Percentiles rank a stretch among this genome's conserved stretches.
Evolutionary conservation across 805 yeast species (phyloP).

Genomic region (Metschnikowia koreensis): DNA sequence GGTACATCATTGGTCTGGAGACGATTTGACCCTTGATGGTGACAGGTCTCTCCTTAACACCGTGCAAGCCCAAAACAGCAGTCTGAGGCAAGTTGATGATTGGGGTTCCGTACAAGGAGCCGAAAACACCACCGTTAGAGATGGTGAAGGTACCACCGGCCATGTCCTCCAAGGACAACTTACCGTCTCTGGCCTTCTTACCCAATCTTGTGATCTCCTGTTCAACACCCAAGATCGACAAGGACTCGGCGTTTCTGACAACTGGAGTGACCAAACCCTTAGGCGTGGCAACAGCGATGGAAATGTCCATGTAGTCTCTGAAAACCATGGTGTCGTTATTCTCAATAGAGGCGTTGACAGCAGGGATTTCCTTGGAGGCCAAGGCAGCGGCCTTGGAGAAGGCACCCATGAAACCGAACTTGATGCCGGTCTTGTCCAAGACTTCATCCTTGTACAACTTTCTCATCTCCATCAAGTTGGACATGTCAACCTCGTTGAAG

Average conservation of each 20-base stretch:
- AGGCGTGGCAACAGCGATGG: constrained; percentile 98
- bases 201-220: constrained; percentile 79
- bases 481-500: constrained; percentile 97
- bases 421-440: constrained; percentile 87
- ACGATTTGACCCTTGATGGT: constrained; percentile 95
- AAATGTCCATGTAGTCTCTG: constrained; percentile 94
- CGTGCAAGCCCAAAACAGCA: constrained; percentile 96
- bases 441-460: constrained; percentile 96
- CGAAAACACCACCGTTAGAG: constrained; percentile 98
- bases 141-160: constrained; percentile 99
- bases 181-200: constrained; percentile 93
- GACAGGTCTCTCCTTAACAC: constrained; percentile 96
- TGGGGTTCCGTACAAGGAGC: constrained; percentile 97
- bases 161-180: constrained; percentile 96
- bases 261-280: constrained; percentile 98
- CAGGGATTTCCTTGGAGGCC: constrained; percentile 93
- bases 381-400: constrained; percentile 90
- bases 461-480: constrained; percentile 87
- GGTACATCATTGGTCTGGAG: constrained; percentile 98
- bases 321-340: constrained; percentile 87
- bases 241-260: constrained; percentile 93
- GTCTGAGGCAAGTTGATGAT: constrained; percentile 98
- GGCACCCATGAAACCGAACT: constrained; percentile 98
- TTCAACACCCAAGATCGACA: constrained; percentile 85
- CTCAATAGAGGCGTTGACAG: constrained; percentile 93